Evolutionary conservation across 495 filamentous ascomycete species (phyloP), one percentile per base, ranked within the genome.

Genomic region (Annulohypoxylon nitens): DNA sequence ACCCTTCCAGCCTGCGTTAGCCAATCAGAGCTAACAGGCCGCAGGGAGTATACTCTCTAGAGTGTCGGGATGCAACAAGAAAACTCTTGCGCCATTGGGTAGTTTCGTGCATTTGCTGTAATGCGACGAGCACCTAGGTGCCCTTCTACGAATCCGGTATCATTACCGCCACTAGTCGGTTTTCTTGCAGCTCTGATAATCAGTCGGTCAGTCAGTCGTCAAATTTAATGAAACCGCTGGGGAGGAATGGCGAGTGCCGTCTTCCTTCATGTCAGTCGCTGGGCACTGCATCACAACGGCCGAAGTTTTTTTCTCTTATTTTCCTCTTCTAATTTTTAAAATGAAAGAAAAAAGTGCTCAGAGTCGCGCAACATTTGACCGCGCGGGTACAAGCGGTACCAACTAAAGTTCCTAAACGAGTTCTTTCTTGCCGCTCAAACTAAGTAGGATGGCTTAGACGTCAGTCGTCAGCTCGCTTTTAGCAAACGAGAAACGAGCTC

Each of bases 51-150:
- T 54, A 20, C 23, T 67, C 59, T 63, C 30, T 71, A 71, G 26
- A 71, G 59, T 58, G 36, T 64, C 72, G 72, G 72, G 67, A 75
- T 75, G 67, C 72, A 39, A 75, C 72, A 45, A 75, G 59, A 53
- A 59, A 53, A 11, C 50, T 37, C 43, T 50, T 26, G 53, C 47
- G 20, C 60, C 59, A 71, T 75, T 75, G 72, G 72, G 30, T 16
- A 70, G 50, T 68, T 67, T 58, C 67, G 54, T 75, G 72, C 72
- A 75, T 67, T 61, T 75, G 34, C 72, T 75, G 72, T 67, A 64
- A 67, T 70, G 64, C 67, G 59, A 70, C 72, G 37, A 61, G 26
- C 68, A 37, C 55, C 67, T 43, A 64, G 55, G 16, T 71, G 45
- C 55, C 63, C 53, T 68, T 68, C 67, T 71, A 75, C 72, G 33